A percentile compares a stretch with the other conserved stretches of the same genome.
These are phyloP conservation scores for Ilyonectria robusta DNA, from an alignment of 2,329 filamentous ascomycete genomes.

Conservation along the genomic window DNA sequence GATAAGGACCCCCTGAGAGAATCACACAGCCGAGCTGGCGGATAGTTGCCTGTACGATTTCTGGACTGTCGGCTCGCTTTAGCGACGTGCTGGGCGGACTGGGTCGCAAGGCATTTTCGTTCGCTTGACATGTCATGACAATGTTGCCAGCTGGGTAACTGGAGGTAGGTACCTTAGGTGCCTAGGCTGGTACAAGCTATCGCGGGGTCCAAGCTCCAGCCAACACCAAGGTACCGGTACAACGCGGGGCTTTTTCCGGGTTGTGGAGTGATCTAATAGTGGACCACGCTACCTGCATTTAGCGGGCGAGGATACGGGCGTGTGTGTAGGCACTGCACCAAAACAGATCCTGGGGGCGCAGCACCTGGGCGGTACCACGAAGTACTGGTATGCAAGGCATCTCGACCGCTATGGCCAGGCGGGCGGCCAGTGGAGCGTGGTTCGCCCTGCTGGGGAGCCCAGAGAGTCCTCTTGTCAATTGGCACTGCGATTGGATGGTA, in stretches of 20 bases:
- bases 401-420: not conserved
- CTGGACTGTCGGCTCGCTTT: not conserved
- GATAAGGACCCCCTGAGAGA: too few species aligned
- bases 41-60: not conserved
- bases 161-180: too few species aligned
- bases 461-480: not conserved
- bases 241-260: not conserved
- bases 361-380: not conserved
- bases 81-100: not conserved
- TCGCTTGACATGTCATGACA: not conserved
- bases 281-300: not conserved
- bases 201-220: not conserved
- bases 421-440: not conserved
- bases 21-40: too few species aligned
- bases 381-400: not conserved
- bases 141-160: too few species aligned
- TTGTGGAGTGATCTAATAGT: not conserved
- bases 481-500: not conserved
- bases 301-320: not conserved
- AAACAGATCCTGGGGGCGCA: not conserved
- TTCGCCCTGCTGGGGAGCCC: not conserved
- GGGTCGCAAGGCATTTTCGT: not conserved
- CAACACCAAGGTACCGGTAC: slow-evolving; percentile 2
- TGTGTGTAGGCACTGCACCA: not conserved
- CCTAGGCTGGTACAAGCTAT: too few species aligned